Percentiles rank a stretch among this genome's conserved stretches.
Evolutionary conservation across 2,329 filamentous ascomycete genomes (phyloP).

Genomic region (Fusarium devonianum): DNA sequence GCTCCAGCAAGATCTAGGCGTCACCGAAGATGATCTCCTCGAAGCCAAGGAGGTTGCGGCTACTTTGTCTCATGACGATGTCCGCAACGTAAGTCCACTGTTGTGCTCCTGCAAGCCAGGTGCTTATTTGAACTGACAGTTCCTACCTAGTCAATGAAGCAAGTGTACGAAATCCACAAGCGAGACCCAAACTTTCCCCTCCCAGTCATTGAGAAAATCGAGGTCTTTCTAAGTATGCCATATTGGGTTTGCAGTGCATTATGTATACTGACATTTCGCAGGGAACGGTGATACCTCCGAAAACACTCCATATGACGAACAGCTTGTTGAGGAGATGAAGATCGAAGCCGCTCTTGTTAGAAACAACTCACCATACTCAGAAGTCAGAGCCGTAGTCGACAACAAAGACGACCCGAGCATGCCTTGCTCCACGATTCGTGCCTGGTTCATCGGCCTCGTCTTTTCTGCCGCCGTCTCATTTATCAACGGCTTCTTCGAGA

Average conservation of each 20-base stretch:
- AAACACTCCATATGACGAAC: constrained; percentile 55
- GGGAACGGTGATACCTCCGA: constrained; percentile 54
- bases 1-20: constrained; percentile 41
- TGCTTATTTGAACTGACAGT: no score
- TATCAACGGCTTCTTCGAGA: constrained; percentile 65
- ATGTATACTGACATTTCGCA: no score
- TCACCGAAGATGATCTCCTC: constrained; percentile 54
- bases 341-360: constrained; percentile 62
- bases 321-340: constrained; percentile 62
- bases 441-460: constrained; percentile 61
- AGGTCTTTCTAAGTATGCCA: constrained; percentile 52
- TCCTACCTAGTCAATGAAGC: no score
- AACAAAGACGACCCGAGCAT: constrained; percentile 60
- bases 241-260: no score
- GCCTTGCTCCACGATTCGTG: constrained; percentile 62
- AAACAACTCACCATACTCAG: constrained; percentile 64
- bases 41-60: constrained; percentile 51
- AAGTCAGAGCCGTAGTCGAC: constrained; percentile 63
- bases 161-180: constrained; percentile 52
- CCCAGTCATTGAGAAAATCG: constrained; percentile 50
- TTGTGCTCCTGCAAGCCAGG: no score
- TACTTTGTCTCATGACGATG: constrained; percentile 46
- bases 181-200: constrained; percentile 54
- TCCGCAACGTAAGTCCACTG: constrained; percentile 42
- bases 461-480: constrained; percentile 59